Conservation (phyloP, 257 asterid species). For the Scutellaria barbata region DNA sequence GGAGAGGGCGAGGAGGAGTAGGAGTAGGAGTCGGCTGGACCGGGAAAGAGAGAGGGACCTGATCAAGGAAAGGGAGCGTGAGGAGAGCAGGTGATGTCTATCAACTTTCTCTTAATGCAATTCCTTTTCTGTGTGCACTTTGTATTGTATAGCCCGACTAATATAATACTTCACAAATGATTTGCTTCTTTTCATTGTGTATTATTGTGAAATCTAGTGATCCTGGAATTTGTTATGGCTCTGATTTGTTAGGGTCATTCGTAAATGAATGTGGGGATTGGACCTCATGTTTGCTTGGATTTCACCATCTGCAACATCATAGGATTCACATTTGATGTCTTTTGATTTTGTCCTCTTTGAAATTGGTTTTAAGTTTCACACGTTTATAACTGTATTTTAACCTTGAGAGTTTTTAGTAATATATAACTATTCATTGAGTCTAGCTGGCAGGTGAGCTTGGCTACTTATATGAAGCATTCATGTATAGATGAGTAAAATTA, state of each 20-base stretch:
- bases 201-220: conserved; percentile 8
- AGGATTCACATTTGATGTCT: neutral
- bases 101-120: conserved; percentile 11
- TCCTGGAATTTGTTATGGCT: neutral
- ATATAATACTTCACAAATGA: neutral
- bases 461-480: conserved; percentile 19
- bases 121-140: neutral
- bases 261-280: neutral
- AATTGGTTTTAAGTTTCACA: neutral
- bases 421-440: neutral
- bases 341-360: neutral
- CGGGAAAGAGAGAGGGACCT: conserved; percentile 71
- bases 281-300: conserved; percentile 5
- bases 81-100: conserved; percentile 82
- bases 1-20: conserved; percentile 49
- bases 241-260: neutral
- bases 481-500: neutral
- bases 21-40: conserved; percentile 76
- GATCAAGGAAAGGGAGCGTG: conserved; percentile 73
- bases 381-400: conserved; percentile 14
- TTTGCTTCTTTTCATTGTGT: conserved; percentile 16
- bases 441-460: conserved; percentile 27
- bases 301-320: conserved; percentile 12
- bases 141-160: neutral
- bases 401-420: conserved; percentile 1